These are phyloP conservation scores for Helichrysum umbraculigerum DNA, from an alignment of 129 eudicot species.

Conservation along the genomic window DNA sequence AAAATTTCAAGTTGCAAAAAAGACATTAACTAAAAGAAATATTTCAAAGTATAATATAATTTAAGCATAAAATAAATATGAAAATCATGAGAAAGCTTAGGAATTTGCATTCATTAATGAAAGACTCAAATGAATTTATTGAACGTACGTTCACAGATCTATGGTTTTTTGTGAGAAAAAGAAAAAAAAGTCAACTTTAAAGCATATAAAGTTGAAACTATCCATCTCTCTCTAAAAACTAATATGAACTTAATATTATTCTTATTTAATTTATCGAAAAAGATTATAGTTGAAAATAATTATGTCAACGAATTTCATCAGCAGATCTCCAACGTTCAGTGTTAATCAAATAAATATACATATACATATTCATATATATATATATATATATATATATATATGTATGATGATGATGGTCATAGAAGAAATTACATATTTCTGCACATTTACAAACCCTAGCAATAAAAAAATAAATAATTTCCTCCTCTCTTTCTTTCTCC, in stretches of 20 bases:
- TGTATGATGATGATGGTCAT: background rate
- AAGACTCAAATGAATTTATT: constrained; percentile 18
- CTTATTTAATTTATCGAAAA: constrained; percentile 31
- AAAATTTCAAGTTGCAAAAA: constrained; percentile 16
- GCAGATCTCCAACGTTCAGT: constrained; percentile 25
- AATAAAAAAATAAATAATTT: background rate
- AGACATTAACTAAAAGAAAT: background rate
- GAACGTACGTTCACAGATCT: constrained; percentile 37
- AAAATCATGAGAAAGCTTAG: background rate
- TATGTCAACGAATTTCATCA: constrained; percentile 19
- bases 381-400: no score
- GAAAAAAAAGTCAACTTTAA: constrained; percentile 35
- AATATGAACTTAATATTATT: background rate
- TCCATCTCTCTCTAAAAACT: constrained; percentile 29
- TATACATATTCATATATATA: no score
- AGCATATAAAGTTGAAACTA: constrained; percentile 29
- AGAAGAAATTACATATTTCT: constrained; percentile 18
- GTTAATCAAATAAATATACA: background rate
- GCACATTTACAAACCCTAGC: constrained; percentile 53
- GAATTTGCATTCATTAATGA: constrained; percentile 26
- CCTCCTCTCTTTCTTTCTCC: constrained; percentile 34
- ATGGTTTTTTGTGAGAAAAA: constrained; percentile 17
- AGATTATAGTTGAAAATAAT: constrained; percentile 27
- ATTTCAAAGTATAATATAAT: background rate
- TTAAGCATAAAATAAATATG: background rate